These are phyloP conservation scores for Neospermospora avenae DNA, from an alignment of 2,329 filamentous ascomycete genomes.

Conservation along the genomic window DNA sequence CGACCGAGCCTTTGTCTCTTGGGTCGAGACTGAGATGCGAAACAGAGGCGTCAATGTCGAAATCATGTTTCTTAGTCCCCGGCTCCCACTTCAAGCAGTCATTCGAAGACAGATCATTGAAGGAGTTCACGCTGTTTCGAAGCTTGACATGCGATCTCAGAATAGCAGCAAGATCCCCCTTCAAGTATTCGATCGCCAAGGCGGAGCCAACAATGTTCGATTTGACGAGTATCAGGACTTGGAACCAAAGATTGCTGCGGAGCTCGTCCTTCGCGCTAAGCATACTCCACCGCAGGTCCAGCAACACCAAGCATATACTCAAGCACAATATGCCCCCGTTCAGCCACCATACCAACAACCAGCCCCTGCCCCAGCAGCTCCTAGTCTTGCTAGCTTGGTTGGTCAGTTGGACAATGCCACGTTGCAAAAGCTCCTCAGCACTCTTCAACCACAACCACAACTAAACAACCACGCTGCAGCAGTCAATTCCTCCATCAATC, in stretches of 20 bases:
- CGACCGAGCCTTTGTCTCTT: slow-evolving; percentile 74
- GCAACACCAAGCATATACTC: slow-evolving; percentile 36
- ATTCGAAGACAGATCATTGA: slow-evolving; percentile 83
- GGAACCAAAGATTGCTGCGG: slow-evolving; percentile 73
- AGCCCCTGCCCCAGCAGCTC: slow-evolving; percentile 36
- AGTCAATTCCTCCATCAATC: slow-evolving; percentile 37
- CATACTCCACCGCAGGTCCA: slow-evolving; percentile 35
- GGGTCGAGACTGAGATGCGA: slow-evolving; percentile 75
- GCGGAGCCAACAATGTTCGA: slow-evolving; percentile 69
- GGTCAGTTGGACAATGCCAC: slow-evolving; percentile 65
- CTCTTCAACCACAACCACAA: slow-evolving; percentile 41
- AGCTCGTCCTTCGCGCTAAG: slow-evolving; percentile 74
- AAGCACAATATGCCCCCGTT: slow-evolving; percentile 21
- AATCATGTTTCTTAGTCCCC: slow-evolving; percentile 74
- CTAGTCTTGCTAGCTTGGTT: slow-evolving; percentile 63
- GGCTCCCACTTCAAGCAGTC: slow-evolving; percentile 73
- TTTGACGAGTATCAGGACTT: slow-evolving; percentile 88
- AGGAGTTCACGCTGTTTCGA: slow-evolving; percentile 81
- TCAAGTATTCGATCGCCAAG: slow-evolving; percentile 79
- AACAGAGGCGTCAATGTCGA: slow-evolving; percentile 70
- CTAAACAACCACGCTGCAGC: slow-evolving; percentile 26
- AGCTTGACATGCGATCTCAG: slow-evolving; percentile 69
- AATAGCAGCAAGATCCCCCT: slow-evolving; percentile 70
- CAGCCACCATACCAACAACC: slow-evolving; percentile 37
- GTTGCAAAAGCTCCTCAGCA: slow-evolving; percentile 66